Evolutionary conservation across 2,329 filamentous ascomycete species (phyloP).

Genomic region (Fusarium torreyae): DNA sequence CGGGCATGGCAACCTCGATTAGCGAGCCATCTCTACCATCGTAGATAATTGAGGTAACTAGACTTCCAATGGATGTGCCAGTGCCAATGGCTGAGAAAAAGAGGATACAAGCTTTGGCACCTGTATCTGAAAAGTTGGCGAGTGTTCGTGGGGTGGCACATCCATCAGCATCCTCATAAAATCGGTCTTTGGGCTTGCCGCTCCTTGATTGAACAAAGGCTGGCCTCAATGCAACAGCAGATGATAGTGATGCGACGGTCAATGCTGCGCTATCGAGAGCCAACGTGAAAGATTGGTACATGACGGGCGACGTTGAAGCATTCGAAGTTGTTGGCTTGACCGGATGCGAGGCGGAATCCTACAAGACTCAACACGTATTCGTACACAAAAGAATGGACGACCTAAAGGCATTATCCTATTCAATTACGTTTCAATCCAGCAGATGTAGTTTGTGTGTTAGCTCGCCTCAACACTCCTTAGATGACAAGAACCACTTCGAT

Average conservation of each 20-base stretch:
- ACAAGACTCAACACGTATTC: too few species aligned
- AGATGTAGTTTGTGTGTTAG: too few species aligned
- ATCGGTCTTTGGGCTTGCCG: conserved; percentile 57
- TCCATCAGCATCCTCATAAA: conserved; percentile 79
- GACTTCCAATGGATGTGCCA: conserved; percentile 67
- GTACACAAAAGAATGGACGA: too few species aligned
- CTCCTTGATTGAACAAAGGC: conserved; percentile 53
- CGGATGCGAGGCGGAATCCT: too few species aligned
- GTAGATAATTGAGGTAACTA: conserved; percentile 64
- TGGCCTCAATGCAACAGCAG: conserved; percentile 51
- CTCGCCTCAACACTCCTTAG: too few species aligned
- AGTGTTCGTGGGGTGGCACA: conserved; percentile 73
- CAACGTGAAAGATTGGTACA: conserved; percentile 21
- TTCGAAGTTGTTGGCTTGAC: too few species aligned
- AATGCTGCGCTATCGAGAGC: conserved; percentile 50
- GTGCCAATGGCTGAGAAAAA: conserved; percentile 67
- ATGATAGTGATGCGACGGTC: conserved; percentile 51
- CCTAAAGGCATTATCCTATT: too few species aligned
- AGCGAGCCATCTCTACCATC: conserved; percentile 56
- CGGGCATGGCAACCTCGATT: conserved; percentile 70
- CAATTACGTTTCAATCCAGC: too few species aligned
- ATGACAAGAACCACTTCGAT: too few species aligned
- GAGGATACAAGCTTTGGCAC: conserved; percentile 68
- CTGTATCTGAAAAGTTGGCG: conserved; percentile 71
- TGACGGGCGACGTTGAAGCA: neutral